Evolutionary conservation across 495 filamentous ascomycete genomes (phyloP), one percentile per base, ranked within the genome.

Genomic region (Hypoxylon trugodes): DNA sequence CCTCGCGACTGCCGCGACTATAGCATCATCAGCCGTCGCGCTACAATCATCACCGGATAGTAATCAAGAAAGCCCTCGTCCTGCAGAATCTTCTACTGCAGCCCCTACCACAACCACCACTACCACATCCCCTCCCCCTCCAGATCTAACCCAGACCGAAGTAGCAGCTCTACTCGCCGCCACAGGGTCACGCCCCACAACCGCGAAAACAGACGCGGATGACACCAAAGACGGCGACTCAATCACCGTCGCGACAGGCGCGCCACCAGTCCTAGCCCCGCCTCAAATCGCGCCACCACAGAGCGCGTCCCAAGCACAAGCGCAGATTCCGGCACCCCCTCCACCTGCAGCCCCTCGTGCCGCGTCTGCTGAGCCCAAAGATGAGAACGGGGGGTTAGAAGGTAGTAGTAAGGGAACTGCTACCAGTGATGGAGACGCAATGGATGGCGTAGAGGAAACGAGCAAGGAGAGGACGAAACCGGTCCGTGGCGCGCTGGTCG

Each of bases 401-500:
- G 37, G 6, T 5, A 19, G 16, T 18, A 21, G 4, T 1, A 9
- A 22, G 18, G 38, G 24, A 21, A 2, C 4, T n/a, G n/a, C 18
- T 16, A 9, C 1, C n/a, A 4, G n/a, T 10, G 41, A 3, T 1
- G 41, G 22, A 24, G 52, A 68, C 8, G 55, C 38, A 4, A 66
- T 67, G 59, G 65, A 54, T 16, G 70, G 68, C 42, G 43, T 68
- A 2, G 70, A 69, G 55, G 46, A 26, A 24, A 10, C 4, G 28
- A 30, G 28, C 10, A 10, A 30, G 28, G 10, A 10, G 28, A 10
- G 10, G 57, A 53, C 15, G 63, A 57, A 53, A 43, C 65, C 71
- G 8, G 69, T 69, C 64, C 84, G 91, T 64, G 91, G 91, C 43
- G 83, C 89, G 26, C 85, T 98, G 35, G 87, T 98, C 42, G 90